phyloP scores from a whole-genome alignment of 2,329 filamentous ascomycete genomes.

The Penicillium palitans region DNA sequence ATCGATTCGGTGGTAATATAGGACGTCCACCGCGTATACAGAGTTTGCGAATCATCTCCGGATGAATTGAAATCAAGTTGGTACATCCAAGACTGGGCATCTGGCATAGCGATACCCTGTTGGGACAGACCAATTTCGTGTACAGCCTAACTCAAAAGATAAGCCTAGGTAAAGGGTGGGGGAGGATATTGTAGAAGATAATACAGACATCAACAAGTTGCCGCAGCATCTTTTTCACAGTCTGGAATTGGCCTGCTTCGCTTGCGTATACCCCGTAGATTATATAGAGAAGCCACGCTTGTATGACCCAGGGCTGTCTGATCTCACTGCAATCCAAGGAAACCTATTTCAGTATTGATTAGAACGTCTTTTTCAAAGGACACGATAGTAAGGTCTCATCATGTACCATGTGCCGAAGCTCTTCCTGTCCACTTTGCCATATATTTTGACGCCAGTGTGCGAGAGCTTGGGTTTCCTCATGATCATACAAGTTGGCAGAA shows the following conservation, averaged over 20 bases:
- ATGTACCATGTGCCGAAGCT: conserved; percentile 10
- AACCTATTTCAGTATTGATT: conserved; percentile 19
- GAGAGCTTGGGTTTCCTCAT: conserved; percentile 1
- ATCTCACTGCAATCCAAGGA: conserved; percentile 24
- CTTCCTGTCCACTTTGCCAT: conserved; percentile 12
- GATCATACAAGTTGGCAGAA: background rate
- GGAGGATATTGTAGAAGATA: no score
- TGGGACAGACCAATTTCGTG: conserved; percentile 30
- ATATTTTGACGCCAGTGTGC: conserved; percentile 8
- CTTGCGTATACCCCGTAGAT: conserved; percentile 30
- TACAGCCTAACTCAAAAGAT: conserved; percentile 17
- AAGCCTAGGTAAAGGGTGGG: background rate
- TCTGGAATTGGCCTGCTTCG: no score
- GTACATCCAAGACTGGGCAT: conserved; percentile 14
- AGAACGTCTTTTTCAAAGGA: background rate
- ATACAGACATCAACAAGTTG: no score
- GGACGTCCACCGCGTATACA: conserved; percentile 26
- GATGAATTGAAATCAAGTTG: background rate
- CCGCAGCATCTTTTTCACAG: no score
- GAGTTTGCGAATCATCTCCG: conserved; percentile 17
- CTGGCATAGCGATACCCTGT: conserved; percentile 27
- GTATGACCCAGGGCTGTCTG: conserved; percentile 30
- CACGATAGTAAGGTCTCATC: background rate
- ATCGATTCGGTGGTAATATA: conserved; percentile 35
- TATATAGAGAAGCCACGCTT: conserved; percentile 34